phyloP scores from a whole-genome alignment of 257 asterid genomes.

The Plantago elongata region DNA sequence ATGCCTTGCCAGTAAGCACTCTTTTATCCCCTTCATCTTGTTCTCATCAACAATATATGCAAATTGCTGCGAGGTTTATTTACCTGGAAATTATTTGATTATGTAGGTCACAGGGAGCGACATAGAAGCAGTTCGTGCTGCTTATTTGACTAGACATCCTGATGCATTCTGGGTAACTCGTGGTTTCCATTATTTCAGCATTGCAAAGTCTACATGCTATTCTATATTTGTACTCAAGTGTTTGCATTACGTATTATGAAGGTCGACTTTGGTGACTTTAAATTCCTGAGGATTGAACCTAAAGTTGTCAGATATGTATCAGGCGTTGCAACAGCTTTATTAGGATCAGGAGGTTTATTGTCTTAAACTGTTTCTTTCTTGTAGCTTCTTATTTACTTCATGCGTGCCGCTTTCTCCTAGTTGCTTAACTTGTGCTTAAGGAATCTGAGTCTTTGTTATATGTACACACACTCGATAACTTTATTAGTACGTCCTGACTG shows the following conservation, averaged over 20 bases:
- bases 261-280: conserved; percentile 99
- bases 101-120: conserved; percentile 52
- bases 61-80: background rate
- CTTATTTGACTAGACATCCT: conserved; percentile 80
- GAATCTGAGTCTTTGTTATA: background rate
- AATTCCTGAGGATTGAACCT: conserved; percentile 82
- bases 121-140: conserved; percentile 55
- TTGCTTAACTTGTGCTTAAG: background rate
- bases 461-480: conserved; percentile 8
- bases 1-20: conserved; percentile 67
- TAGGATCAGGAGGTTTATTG: conserved; percentile 88
- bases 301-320: conserved; percentile 69
- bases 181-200: conserved; percentile 8
- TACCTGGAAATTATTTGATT: conserved; percentile 10
- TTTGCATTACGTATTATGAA: conserved; percentile 32
- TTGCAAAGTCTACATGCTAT: background rate
- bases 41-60: conserved; percentile 6
- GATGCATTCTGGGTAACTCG: conserved; percentile 85
- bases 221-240: conserved; percentile 17
- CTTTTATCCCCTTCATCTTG: conserved; percentile 12
- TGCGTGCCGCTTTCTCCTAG: conserved; percentile 6
- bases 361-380: conserved; percentile 16
- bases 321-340: conserved; percentile 87
- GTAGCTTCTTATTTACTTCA: background rate
- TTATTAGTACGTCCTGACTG: conserved; percentile 5